Base-by-base conservation (phyloP, 495 filamentous ascomycete genomes). In the Barbatosphaeria neglecta region DNA sequence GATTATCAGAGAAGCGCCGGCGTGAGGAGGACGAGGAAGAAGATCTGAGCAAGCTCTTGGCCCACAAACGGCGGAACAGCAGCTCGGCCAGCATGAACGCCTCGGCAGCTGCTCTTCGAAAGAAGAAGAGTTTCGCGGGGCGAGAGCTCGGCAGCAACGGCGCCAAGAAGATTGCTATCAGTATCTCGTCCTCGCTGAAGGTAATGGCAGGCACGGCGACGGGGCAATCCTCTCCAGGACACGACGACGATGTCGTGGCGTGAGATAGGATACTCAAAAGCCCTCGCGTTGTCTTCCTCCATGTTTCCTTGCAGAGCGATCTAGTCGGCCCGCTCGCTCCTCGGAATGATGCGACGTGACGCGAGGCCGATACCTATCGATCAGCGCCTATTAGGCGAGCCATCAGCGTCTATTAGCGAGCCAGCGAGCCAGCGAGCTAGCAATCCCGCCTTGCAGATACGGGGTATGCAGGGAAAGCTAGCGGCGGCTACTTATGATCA, bases 11-110 rank as follows among this genome's bases (percentile, higher is more conserved):
- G 64, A 95, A 95, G 59, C 84, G 92, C 46, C 75, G 92, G 37
- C 76, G 92, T 33, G 89, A 94, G 54, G 88, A 95, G 51, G 78
- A 82, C 45, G 85, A 90, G 37, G 90, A 95, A 42, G 87, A 94
- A 52, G 86, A 84, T 47, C 63, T 94, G 19, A 76, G 75, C 18
- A 90, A 88, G 58, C 70, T 92, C 48, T 70, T 81, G 8, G 72
- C 72, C 31, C 74, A 75, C 47, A 88, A 89, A 62, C 74, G 82
- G 38, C 73, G 84, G 49, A 87, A 72, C 45, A 76, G 70, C 52
- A 66, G 57, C 22, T 57, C 60, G 10, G 55, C 59, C 6, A 61
- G 59, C 25, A 55, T 54, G 3, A 67, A 60, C 17, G 27, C 53
- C 7, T 51, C 55, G 13, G 40, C 51, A 20, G 41, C 50, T 10